phyloP scores from a whole-genome alignment of 257 asterid genomes.

The Jacaranda copaia region DNA sequence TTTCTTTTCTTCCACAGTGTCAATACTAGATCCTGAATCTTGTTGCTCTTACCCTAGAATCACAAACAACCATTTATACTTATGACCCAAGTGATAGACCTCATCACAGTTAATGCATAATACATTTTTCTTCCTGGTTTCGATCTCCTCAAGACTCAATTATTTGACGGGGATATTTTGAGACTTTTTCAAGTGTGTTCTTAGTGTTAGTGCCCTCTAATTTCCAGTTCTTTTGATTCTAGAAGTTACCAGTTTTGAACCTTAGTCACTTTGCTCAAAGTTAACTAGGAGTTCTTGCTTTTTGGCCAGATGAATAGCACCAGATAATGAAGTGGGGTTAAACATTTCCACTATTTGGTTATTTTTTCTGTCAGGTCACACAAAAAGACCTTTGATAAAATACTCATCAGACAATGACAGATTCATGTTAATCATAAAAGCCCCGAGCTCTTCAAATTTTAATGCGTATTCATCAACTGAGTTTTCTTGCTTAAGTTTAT shows the following conservation, averaged over 20 bases:
- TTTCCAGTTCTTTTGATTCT: not conserved
- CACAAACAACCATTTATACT: not conserved
- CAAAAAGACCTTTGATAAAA: not conserved
- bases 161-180: not conserved
- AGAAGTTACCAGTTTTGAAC: too few species aligned
- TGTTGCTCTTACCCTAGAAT: not conserved
- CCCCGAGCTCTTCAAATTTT: not conserved
- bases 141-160: too few species aligned
- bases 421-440: not conserved
- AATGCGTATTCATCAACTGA: not conserved
- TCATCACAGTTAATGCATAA: not conserved
- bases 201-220: not conserved
- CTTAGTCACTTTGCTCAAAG: not conserved
- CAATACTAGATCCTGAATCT: too few species aligned
- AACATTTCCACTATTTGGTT: not conserved
- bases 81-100: not conserved
- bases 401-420: not conserved
- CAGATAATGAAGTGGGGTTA: not conserved
- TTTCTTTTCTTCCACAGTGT: too few species aligned
- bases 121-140: too few species aligned
- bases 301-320: too few species aligned
- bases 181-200: not conserved
- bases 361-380: not conserved
- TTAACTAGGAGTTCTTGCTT: not conserved
- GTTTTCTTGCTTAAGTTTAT: not conserved